Percentiles rank a stretch among this genome's conserved stretches.
Conservation (phyloP, 2,329 filamentous ascomycete genomes). For the Talaromyces atroroseus region DNA sequence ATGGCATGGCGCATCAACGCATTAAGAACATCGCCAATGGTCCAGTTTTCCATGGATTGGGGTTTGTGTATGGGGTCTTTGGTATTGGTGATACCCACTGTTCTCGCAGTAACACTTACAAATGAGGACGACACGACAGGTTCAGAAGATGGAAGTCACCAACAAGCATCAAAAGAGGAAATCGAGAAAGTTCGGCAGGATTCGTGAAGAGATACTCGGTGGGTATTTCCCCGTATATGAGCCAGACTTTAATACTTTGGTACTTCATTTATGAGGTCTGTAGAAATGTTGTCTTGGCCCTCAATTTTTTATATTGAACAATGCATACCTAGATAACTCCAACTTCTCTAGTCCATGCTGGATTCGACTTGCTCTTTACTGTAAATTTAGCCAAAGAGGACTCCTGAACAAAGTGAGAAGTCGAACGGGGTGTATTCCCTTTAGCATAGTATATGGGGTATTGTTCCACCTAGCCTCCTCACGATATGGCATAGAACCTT, state of each 20-base stretch:
- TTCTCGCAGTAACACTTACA: conserved; percentile 9
- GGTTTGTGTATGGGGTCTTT: conserved; percentile 9
- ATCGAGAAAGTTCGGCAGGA: not conserved
- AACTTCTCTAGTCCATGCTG: no score
- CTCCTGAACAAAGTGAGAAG: no score
- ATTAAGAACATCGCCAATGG: not conserved
- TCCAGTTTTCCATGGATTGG: conserved; percentile 11
- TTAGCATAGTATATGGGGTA: no score
- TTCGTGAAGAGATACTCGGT: not conserved
- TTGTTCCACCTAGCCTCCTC: no score
- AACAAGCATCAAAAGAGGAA: not conserved
- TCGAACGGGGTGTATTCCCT: no score
- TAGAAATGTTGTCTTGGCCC: no score
- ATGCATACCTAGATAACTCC: no score
- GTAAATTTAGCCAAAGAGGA: no score
- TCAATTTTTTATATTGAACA: no score
- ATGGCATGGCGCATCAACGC: conserved; percentile 38
- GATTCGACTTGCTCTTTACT: no score
- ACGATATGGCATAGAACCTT: no score
- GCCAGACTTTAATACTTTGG: not conserved
- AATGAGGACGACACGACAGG: not conserved
- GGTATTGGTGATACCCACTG: conserved; percentile 9
- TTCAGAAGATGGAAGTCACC: not conserved
- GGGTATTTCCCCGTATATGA: not conserved
- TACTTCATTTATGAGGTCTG: not conserved